Evolutionary conservation across 768 basidiomycete species (phyloP), one percentile per base, ranked within the genome.

Genomic region (Kwoniella pini): DNA sequence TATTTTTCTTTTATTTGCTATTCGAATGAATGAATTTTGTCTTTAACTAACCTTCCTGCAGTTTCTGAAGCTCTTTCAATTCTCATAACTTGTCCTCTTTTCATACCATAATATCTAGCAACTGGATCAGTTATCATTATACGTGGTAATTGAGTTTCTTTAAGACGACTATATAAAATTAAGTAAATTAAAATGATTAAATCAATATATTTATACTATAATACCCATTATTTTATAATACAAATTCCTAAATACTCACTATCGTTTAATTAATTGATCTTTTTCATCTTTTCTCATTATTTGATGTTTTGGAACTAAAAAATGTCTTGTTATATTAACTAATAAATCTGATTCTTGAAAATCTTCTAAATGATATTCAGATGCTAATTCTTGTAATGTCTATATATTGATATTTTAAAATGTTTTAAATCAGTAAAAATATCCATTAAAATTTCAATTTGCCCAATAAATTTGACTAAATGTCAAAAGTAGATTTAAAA

Each of bases 41-140:
- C 11, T 38, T 12, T 49, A 4, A 67, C 75, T 68, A 61, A 77
- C 77, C 79, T 42, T 54, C 95, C 95, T 64, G 89, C 90, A 17
- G 96, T 99, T 82, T 98, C 96, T 80, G 90, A 93, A 26, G 93
- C 90, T 71, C 96, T 83, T 61, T 89, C 97, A 71, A 99, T 98
- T 82, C 96, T 97, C 79, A 99, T 96, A 46, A 99, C 96, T 78
- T 95, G 91, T 26, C 95, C 94, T 50, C 96, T 85, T 70, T 87
- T 85, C 58, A 99, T 85, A 52, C 96, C 96, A 81, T 97, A 99
- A 79, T 99, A 98, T 60, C 94, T 86, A 40, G 96, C 92, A n/a
- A 99, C 95, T 10, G 96, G 96, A 79, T 99, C 96, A 26, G 88
- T 87, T 42, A 96, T 80, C 80, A 97, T 94, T 65, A 99, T 98